Conservation (phyloP, 805 yeast species). For the Kodamaea leandrae region DNA sequence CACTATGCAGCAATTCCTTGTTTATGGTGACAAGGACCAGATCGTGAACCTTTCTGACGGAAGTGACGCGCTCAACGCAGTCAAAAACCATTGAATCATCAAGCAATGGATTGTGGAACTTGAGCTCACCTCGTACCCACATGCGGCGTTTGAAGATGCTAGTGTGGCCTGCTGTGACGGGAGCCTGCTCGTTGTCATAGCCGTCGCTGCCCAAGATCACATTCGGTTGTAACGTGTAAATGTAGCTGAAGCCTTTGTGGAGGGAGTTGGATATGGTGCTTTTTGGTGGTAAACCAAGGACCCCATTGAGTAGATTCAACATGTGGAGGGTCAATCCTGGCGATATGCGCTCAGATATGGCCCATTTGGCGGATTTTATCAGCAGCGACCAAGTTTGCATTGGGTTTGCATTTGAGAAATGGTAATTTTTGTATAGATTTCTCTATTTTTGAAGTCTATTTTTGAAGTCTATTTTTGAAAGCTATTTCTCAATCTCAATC, state of each 20-base stretch:
- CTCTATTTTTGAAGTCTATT: no score
- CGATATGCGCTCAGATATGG: constrained; percentile 20
- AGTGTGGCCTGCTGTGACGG: constrained; percentile 26
- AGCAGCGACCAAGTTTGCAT: neutral
- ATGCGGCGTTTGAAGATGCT: constrained; percentile 55
- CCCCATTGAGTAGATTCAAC: constrained; percentile 14
- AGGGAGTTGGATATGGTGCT: constrained; percentile 1
- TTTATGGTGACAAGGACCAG: constrained; percentile 54
- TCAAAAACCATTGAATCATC: neutral
- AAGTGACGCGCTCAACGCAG: constrained; percentile 54
- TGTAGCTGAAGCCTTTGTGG: constrained; percentile 56
- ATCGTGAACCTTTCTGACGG: constrained; percentile 33
- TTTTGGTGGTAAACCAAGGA: constrained; percentile 7
- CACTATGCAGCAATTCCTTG: constrained; percentile 40
- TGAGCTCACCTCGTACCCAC: constrained; percentile 76
- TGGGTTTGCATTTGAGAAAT: neutral
- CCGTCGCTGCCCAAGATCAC: constrained; percentile 63
- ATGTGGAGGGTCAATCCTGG: constrained; percentile 21
- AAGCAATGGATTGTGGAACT: constrained; percentile 29
- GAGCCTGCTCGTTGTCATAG: constrained; percentile 77
- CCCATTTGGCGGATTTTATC: constrained; percentile 15
- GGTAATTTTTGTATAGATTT: no score
- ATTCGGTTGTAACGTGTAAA: constrained; percentile 62
- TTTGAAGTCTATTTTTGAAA: no score
- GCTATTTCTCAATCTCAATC: no score